Base-by-base conservation (phyloP, 495 filamentous ascomycete genomes). In the Hyaloscypha hepaticicola region DNA sequence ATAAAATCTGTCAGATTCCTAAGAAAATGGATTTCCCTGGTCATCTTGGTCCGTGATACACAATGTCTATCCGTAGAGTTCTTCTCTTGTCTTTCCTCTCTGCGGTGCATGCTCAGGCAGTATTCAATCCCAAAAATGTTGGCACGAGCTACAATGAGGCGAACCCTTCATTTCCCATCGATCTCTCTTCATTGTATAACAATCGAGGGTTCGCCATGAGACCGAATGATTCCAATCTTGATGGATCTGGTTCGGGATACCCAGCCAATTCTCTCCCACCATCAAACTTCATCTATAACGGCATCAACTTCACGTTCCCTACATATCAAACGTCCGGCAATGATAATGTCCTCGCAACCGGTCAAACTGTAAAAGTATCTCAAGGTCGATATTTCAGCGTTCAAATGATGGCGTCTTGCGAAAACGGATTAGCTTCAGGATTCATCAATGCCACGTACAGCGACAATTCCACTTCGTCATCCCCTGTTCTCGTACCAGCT, bases 391-490 rank as follows among this genome's bases (percentile, higher is more conserved):
- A 80, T 41, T 79, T 83, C 69, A 80, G 78, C 26, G 77, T 73
- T 27, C 80, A 80, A 27, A 79, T 83, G 73, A 74, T 83, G 12
- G 70, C 79, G 1, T 72, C 82, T 21, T 75, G 77, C 1, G 79
- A 84, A 66, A 64, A 68, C 29, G 78, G 70, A 11, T 79, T 74
- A 26, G 77, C 78, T 1, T 70, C 77, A 29, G 80, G 77, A 0
- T 77, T 75, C 26, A 72, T 83, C 22, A 80, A 76, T 5, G 79
- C 80, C 19, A 78, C 73, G 22, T 85, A 82, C 65, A 69, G 71
- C 4, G 81, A 85, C 64, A 73, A 74, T 27, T 77, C 67, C 51
- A 76, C 70, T 1, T 75, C 77, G 27, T 69, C 68, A 16, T 76
- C 76, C 24, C 72, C 79, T 55, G 59, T 84, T 7, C 76, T 81